Conservation (phyloP, 2,329 filamentous ascomycete species). For the Rosellinia necatrix region DNA sequence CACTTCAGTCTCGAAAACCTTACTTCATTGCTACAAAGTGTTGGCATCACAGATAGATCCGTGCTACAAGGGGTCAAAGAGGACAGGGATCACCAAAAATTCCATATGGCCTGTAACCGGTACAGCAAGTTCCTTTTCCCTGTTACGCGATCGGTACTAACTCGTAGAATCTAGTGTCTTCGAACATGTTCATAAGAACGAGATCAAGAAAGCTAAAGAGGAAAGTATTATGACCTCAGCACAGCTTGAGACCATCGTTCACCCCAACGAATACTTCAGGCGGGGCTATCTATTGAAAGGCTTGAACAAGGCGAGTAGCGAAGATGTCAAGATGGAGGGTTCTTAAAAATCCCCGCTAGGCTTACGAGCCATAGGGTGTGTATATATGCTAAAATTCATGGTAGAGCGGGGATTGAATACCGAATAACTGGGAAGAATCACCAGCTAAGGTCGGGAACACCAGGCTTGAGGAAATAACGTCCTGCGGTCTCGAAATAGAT, state of each 20-base stretch:
- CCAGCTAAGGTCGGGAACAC: background rate
- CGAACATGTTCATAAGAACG: slow-evolving; percentile 79
- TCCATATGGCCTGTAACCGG: slow-evolving; percentile 94
- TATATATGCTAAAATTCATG: background rate
- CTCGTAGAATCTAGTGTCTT: slow-evolving; percentile 67
- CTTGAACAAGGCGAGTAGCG: slow-evolving; percentile 58
- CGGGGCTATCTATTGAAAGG: slow-evolving; percentile 89
- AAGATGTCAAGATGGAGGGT: slow-evolving; percentile 62
- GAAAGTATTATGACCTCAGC: slow-evolving; percentile 71
- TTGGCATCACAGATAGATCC: slow-evolving; percentile 78
- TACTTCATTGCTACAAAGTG: slow-evolving; percentile 71
- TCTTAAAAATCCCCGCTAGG: slow-evolving; percentile 34
- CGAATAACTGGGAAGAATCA: slow-evolving; percentile 1
- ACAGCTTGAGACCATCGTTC: slow-evolving; percentile 91
- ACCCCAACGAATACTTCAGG: slow-evolving; percentile 98
- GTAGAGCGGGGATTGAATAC: background rate
- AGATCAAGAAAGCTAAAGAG: slow-evolving; percentile 78
- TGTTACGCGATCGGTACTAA: slow-evolving; percentile 16
- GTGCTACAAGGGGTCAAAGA: slow-evolving; percentile 82
- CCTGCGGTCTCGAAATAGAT: background rate
- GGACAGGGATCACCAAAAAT: slow-evolving; percentile 86
- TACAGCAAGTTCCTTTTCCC: slow-evolving; percentile 44
- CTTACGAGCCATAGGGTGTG: background rate
- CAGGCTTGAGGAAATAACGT: background rate
- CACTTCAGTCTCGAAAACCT: slow-evolving; percentile 92